These are phyloP conservation scores for Dipteronia dyeriana DNA, from an alignment of 345 rosid species.

Conservation along the genomic window DNA sequence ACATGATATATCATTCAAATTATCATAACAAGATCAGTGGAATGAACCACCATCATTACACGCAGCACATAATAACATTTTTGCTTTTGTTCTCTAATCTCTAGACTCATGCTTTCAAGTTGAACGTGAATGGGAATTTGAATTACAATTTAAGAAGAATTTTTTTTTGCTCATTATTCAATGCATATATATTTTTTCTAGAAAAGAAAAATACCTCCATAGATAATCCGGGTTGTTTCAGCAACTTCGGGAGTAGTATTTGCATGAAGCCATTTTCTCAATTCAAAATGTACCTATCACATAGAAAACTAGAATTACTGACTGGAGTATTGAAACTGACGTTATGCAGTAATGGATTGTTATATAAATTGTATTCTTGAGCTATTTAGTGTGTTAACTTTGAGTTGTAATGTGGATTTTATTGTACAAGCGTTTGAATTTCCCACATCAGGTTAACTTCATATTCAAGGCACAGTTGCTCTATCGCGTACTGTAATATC, in stretches of 20 bases:
- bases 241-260: conserved; percentile 72
- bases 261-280: conserved; percentile 84
- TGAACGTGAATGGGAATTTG: neutral
- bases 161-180: neutral
- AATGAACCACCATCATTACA: neutral
- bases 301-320: neutral
- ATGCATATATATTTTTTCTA: neutral
- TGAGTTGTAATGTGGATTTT: no score
- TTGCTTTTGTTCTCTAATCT: neutral
- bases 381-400: no score
- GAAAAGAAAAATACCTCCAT: conserved; percentile 65
- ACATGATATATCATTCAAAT: neutral
- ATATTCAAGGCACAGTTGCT: neutral
- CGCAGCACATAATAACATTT: neutral
- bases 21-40: neutral
- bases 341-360: no score
- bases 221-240: conserved; percentile 73
- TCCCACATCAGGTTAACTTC: neutral
- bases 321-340: no score
- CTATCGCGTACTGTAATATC: neutral
- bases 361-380: no score
- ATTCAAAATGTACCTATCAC: conserved; percentile 69
- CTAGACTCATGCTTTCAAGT: neutral
- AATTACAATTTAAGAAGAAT: neutral
- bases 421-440: no score